Conservation (phyloP, 306 rosid species). For the Acacia acuminata region DNA sequence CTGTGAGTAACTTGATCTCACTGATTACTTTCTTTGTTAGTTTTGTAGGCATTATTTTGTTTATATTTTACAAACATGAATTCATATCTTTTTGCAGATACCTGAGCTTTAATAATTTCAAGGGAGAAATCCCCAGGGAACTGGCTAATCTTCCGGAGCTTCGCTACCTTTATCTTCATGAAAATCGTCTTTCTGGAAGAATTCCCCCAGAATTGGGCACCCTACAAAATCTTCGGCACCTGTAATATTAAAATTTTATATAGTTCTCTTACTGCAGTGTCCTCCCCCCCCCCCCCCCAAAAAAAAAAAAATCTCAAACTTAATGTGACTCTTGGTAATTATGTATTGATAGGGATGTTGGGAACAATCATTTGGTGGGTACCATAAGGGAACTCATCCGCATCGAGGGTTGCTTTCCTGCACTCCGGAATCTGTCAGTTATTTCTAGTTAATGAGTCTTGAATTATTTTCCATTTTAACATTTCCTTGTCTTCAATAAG, state of each 20-base stretch:
- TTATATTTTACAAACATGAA: constrained; percentile 1
- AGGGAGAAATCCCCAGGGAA: constrained; percentile 95
- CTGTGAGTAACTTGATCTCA: constrained; percentile 61
- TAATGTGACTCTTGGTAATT: constrained; percentile 26
- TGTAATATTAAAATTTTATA: constrained; percentile 49
- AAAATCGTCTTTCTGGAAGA: constrained; percentile 85
- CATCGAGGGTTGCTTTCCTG: constrained; percentile 91
- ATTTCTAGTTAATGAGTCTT: constrained; percentile 28
- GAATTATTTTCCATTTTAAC: constrained; percentile 10
- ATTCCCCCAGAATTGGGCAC: constrained; percentile 93
- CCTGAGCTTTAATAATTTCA: constrained; percentile 95
- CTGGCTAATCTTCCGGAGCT: constrained; percentile 92
- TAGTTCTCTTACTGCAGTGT: not conserved
- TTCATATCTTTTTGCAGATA: constrained; percentile 49
- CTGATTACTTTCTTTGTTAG: not conserved
- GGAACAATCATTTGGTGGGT: constrained; percentile 98
- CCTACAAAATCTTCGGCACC: constrained; percentile 85
- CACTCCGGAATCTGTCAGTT: constrained; percentile 88
- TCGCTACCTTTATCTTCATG: constrained; percentile 92
- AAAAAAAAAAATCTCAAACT: not conserved
- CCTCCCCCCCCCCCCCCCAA: too few relatives aligned
- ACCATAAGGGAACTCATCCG: constrained; percentile 97
- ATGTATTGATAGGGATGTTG: constrained; percentile 77
- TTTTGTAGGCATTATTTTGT: not conserved
- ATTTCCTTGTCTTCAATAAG: constrained; percentile 6